Evolutionary conservation across 108 stramenopile species (phyloP), one percentile per base, ranked within the genome.

Genomic region (Pseudonitzschia multiseries): DNA sequence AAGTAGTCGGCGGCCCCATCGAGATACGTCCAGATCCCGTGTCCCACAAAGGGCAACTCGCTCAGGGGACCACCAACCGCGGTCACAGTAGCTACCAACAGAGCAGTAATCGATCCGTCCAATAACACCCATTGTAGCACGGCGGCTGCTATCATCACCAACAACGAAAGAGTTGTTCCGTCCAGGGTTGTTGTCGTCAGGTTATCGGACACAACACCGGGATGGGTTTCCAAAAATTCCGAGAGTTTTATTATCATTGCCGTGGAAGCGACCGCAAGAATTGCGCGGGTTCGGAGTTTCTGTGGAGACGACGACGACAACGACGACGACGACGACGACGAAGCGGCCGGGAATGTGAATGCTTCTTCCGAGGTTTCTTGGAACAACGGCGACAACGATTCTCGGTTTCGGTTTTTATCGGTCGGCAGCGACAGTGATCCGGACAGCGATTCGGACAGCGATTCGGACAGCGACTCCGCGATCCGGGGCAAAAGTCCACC

Each of bases 181-280:
- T 65, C 44, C 13, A 57, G 28, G n/a, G n/a, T n/a, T n/a, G n/a
- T 17, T 71, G 54, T 4, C 54, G 9, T 26, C 54, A 26, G 10
- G 22, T 56, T 56, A 17, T 57, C 51, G 22, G 69, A 61, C n/a
- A n/a, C n/a, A 10, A 62, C n/a, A n/a, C 20, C 33, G 8, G 32
- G 61, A 65, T 89, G 76, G 6, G 85, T 86, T 71, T 88, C 77
- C 68, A 90, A 72, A 36, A 82, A 73, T 69, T 89, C 85, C 0
- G 92, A 93, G 21, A 93, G 73, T 73, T 93, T 90, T 70, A 93
- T 91, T 36, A 93, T 89, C 13, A 84, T 26, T 48, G 89, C 89
- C 4, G 92, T 93, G 27, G 87, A 86, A 8, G 78, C 17, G 9
- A 93, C 89, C 27, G 92, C 92, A 2, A 84, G 21, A 14, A 85